phyloP scores from a whole-genome alignment of 177 flowering plant genomes.

The Vitis hybrid region DNA sequence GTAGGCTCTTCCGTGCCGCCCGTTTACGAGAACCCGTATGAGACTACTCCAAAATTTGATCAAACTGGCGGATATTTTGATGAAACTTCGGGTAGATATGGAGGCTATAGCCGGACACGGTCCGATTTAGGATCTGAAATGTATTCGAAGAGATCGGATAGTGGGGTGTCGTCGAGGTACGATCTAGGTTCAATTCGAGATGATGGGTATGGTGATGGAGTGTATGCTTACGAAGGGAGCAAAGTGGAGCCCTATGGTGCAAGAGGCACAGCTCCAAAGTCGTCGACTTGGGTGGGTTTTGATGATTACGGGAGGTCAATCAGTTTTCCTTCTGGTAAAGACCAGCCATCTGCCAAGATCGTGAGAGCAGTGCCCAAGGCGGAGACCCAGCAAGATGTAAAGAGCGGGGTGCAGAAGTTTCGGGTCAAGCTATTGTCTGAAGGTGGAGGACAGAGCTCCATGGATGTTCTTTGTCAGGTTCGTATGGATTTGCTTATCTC shows the following conservation, averaged over 20 bases:
- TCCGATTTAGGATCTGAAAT: conserved; percentile 48
- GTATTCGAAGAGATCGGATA: conserved; percentile 44
- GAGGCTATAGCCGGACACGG: conserved; percentile 28
- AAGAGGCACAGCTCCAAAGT: conserved; percentile 71
- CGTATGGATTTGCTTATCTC: not conserved
- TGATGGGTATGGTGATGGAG: conserved; percentile 60
- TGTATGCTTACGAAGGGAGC: conserved; percentile 74
- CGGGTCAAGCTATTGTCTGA: conserved; percentile 90
- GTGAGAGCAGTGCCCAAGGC: conserved; percentile 87
- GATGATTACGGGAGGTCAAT: conserved; percentile 94
- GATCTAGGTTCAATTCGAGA: conserved; percentile 25
- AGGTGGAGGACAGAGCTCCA: conserved; percentile 68
- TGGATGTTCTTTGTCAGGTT: conserved; percentile 99
- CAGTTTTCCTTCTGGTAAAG: conserved; percentile 48
- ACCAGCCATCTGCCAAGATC: conserved; percentile 42
- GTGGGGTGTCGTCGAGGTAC: conserved; percentile 19
- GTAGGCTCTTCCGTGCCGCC: conserved; percentile 26
- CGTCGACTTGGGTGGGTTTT: conserved; percentile 56
- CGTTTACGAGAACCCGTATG: conserved; percentile 38
- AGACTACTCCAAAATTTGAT: conserved; percentile 38
- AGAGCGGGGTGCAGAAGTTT: conserved; percentile 87
- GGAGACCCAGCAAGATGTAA: conserved; percentile 71
- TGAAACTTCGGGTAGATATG: conserved; percentile 34
- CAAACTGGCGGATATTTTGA: conserved; percentile 36
- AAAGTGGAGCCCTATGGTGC: conserved; percentile 90